phyloP scores from a whole-genome alignment of 345 rosid genomes.

The Odontarrhena argentea region DNA sequence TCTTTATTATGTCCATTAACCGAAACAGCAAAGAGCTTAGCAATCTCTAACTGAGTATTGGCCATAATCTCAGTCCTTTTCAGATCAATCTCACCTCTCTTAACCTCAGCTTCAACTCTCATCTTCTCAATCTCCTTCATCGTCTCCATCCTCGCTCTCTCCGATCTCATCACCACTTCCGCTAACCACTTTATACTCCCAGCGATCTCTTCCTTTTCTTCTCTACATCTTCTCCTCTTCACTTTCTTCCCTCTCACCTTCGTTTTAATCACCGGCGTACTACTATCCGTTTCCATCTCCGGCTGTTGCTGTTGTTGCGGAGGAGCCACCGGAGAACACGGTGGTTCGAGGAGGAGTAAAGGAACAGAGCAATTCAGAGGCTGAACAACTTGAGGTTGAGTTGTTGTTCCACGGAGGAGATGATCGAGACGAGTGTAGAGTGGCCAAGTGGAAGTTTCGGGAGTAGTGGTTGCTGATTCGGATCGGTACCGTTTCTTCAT shows the following conservation, averaged over 20 bases:
- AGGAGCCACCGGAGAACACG: conserved; percentile 40
- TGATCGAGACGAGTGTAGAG: conserved; percentile 79
- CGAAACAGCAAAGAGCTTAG: conserved; percentile 68
- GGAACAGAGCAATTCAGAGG: conserved; percentile 45
- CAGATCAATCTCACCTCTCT: conserved; percentile 83
- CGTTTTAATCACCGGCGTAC: conserved; percentile 71
- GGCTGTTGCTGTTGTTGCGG: conserved; percentile 31
- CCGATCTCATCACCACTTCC: conserved; percentile 79
- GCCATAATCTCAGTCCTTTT: conserved; percentile 91
- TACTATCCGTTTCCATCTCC: conserved; percentile 72
- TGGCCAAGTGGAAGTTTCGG: conserved; percentile 89
- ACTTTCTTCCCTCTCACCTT: conserved; percentile 52
- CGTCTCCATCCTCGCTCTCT: conserved; percentile 84
- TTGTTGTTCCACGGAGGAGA: conserved; percentile 57
- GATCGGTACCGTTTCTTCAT: conserved; percentile 96
- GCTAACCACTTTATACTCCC: conserved; percentile 88
- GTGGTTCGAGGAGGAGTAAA: conserved; percentile 50
- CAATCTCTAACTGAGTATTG: conserved; percentile 88
- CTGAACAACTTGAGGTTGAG: conserved; percentile 36
- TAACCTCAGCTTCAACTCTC: conserved; percentile 87
- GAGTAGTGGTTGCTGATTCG: conserved; percentile 58
- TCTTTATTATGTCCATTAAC: conserved; percentile 47
- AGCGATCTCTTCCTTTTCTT: conserved; percentile 57
- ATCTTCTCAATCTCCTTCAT: conserved; percentile 85
- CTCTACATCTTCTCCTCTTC: conserved; percentile 54